These are phyloP conservation scores for Ogataea polymorpha DNA, from an alignment of 805 yeast species.

Conservation along the genomic window DNA sequence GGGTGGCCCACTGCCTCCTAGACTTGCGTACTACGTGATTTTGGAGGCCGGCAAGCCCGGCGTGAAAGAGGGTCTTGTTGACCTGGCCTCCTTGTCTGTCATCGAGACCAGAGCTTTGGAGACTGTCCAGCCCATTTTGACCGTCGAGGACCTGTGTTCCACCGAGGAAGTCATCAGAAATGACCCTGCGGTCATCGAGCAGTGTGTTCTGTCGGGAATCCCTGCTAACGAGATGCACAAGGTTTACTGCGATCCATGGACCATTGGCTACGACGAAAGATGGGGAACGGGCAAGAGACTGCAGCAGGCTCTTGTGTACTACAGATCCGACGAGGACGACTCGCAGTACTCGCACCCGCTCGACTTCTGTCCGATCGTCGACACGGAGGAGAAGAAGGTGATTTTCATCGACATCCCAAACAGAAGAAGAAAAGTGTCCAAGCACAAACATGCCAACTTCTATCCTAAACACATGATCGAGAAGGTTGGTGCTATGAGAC, in stretches of 20 bases:
- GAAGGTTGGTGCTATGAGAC: constrained; percentile 62
- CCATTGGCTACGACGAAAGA: constrained; percentile 61
- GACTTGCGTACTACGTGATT: constrained; percentile 65
- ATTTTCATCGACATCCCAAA: constrained; percentile 73
- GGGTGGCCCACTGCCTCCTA: constrained; percentile 59
- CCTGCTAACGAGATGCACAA: constrained; percentile 59
- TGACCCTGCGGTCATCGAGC: constrained; percentile 72
- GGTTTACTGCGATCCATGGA: constrained; percentile 66
- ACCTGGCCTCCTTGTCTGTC: constrained; percentile 46
- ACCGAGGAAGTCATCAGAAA: constrained; percentile 64
- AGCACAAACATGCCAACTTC: constrained; percentile 66
- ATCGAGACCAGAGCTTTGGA: constrained; percentile 46
- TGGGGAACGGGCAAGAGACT: constrained; percentile 75
- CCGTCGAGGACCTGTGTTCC: constrained; percentile 60
- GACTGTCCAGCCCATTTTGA: constrained; percentile 72
- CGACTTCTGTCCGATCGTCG: constrained; percentile 81
- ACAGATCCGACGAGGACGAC: constrained; percentile 72
- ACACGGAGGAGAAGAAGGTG: constrained; percentile 65
- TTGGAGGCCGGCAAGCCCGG: constrained; percentile 58
- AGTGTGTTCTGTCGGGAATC: constrained; percentile 67
- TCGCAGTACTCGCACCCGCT: constrained; percentile 66
- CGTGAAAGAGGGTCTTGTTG: constrained; percentile 69
- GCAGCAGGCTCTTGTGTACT: constrained; percentile 79
- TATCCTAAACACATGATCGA: constrained; percentile 62
- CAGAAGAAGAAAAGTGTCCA: constrained; percentile 68